Evolutionary conservation across 2,329 filamentous ascomycete genomes (phyloP), one percentile per base, ranked within the genome.

Genomic region (Alternaria dauci): DNA sequence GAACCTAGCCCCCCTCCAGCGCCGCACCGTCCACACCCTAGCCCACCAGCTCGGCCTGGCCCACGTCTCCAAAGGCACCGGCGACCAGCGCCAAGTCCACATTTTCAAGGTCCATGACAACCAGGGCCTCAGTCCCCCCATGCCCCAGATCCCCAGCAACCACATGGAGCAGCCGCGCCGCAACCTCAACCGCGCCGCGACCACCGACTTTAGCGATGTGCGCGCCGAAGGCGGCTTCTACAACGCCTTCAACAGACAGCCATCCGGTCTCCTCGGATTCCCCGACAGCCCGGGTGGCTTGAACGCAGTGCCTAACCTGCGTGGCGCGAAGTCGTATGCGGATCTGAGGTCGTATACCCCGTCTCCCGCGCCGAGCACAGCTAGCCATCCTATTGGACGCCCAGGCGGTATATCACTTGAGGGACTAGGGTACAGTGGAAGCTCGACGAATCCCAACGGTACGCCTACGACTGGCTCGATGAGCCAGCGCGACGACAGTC

Each of bases 301-400:
- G 60, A 89, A 89, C 32, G 87, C 91, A 48, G 90, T 84, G 58
- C 87, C 92, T 75, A 94, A 94, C 73, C 87, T 99, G 36, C 90
- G 95, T 43, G 92, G 92, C 28, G 95, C 94, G 63, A 98, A 98
- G 83, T 98, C 94, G 52, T 97, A 97, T 77, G 95, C 94, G 36
- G 95, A 99, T 76, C 83, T 99, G 65, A 91, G 94, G 66, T 96
- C 94, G 1, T 97, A 96, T 81, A 97, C 94, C 16, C 94, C 94
- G 11, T 98, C 94, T 70, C 94, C 95, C 6, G 94, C 92, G 3
- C 90, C 90, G 8, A 97, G 95, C 12, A 93, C 92, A 18, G 92
- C 92, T 6, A 96, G 93, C 82, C 97, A 96, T 76, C 89, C 92
- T 56, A 87, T 88, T 65, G 86, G 88, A 55, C 82, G 86, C 46